Evolutionary conservation across 2,329 filamentous ascomycete species (phyloP).

Genomic region (Hypoxylon sp.): DNA sequence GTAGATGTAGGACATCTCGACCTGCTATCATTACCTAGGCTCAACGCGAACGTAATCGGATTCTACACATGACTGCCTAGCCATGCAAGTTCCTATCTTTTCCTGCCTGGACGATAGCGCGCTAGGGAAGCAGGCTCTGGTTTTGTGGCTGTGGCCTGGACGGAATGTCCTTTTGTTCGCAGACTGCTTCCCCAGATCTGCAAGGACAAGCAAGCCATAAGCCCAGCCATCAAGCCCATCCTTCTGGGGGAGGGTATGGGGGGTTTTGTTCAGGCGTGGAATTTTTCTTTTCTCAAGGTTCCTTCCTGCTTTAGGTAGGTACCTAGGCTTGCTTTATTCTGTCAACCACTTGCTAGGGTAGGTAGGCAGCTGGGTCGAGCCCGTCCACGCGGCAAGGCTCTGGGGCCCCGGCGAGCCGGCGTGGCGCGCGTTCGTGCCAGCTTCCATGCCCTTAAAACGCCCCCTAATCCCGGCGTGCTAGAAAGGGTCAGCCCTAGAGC

Average conservation of each 20-base stretch:
- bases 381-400: slow-evolving; percentile 18
- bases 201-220: slow-evolving; percentile 25
- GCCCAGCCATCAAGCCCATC: neutral
- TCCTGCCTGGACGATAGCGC: slow-evolving; percentile 19
- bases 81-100: slow-evolving; percentile 20
- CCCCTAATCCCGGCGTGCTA: slow-evolving; percentile 11
- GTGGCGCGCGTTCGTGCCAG: slow-evolving; percentile 15
- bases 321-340: too few species aligned
- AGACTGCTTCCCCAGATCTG: slow-evolving; percentile 34
- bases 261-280: neutral
- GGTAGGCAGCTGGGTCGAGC: slow-evolving; percentile 1
- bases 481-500: neutral
- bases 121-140: slow-evolving; percentile 42
- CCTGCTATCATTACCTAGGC: neutral
- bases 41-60: neutral
- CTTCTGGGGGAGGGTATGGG: too few species aligned
- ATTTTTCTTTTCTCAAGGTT: neutral
- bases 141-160: slow-evolving; percentile 33
- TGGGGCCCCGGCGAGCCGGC: neutral
- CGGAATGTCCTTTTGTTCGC: slow-evolving; percentile 21
- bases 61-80: slow-evolving; percentile 23
- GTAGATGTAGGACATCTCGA: neutral
- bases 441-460: slow-evolving; percentile 21
- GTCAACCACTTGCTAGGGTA: too few species aligned
- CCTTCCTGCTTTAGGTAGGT: neutral